phyloP scores from a whole-genome alignment of 2,329 filamentous ascomycete genomes.

The Epicoccum sorghinum region DNA sequence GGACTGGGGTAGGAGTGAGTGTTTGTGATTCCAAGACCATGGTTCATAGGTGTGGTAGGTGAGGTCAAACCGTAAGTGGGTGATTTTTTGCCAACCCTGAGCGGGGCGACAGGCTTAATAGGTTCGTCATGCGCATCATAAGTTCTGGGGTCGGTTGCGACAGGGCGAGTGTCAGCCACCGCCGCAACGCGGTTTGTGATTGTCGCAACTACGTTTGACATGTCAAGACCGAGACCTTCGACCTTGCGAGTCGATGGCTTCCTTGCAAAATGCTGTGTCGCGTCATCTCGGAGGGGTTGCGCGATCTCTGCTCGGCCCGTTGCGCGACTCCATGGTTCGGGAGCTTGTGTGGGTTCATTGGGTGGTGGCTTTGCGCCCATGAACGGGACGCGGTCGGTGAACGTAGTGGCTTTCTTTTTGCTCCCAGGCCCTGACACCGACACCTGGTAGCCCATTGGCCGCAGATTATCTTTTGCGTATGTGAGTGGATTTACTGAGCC shows the following conservation, averaged over 20 bases:
- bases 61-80: slow-evolving; percentile 44
- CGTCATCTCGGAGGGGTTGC: slow-evolving; percentile 67
- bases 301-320: slow-evolving; percentile 71
- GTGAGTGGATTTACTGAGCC: slow-evolving; percentile 62
- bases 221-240: slow-evolving; percentile 21
- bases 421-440: slow-evolving; percentile 35
- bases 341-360: slow-evolving; percentile 51
- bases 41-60: slow-evolving; percentile 33
- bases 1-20: slow-evolving; percentile 38
- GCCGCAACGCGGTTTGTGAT: slow-evolving; percentile 24
- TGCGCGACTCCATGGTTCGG: slow-evolving; percentile 71
- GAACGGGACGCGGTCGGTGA: slow-evolving; percentile 37
- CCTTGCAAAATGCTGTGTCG: slow-evolving; percentile 55
- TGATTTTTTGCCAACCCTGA: slow-evolving; percentile 49
- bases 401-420: slow-evolving; percentile 36
- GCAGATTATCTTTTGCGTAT: slow-evolving; percentile 30
- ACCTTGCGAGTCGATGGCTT: slow-evolving; percentile 31
- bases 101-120: slow-evolving; percentile 52
- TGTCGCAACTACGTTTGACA: slow-evolving; percentile 36
- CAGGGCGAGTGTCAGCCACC: slow-evolving; percentile 38
- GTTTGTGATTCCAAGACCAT: slow-evolving; percentile 31
- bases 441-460: slow-evolving; percentile 43
- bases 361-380: slow-evolving; percentile 32
- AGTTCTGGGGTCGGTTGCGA: slow-evolving; percentile 33
- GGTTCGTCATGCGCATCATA: slow-evolving; percentile 42